Base-by-base conservation (phyloP, 257 asterid species). In the Plantago major region DNA sequence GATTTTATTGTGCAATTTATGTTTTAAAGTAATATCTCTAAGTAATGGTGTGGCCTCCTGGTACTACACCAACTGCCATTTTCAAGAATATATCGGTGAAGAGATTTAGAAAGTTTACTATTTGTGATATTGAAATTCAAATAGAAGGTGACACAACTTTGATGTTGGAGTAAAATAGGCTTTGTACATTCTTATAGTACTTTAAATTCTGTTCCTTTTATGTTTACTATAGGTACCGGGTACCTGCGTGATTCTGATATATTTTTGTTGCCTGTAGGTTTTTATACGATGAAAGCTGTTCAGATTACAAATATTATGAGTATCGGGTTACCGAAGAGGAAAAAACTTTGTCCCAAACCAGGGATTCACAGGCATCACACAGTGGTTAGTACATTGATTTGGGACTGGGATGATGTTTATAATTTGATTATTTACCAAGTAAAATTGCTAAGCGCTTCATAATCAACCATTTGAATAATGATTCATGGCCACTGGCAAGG, bases 261-360 rank as follows among this genome's bases (percentile, higher is more conserved):
- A 19, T 19, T 46, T 62, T 68, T 45, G 55, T 63, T 53, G 38
- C 55, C 11, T 62, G 66, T 85, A 86, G 94, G 84, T 89, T 89
- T 70, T 78, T 89, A 69, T 86, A 80, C 71, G 94, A 89, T 62
- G 82, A 79, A 67, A 81, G 76, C 72, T 86, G 91, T 71, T 73
- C 85, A 44, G 95, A 86, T 68, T 89, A 81, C 87, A 90, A 87
- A 71, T 87, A 87, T 58, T 90, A 90, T 67, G 95, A 85, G 73
- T 79, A 87, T 76, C 82, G 73, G 53, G 86, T 87, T 66, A 56
- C 67, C 64, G 84, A 79, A 80, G 96, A 87, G 83, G 89, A 87
- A 72, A 85, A 77, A 67, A 84, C 83, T 12, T 76, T 83, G 68
- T 74, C 81, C 60, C 89, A 78, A 73, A 62, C 83, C 66, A 70